phyloP scores from a whole-genome alignment of 1,284 basidiomycete genomes.

The Malassezia cuniculi region DNA sequence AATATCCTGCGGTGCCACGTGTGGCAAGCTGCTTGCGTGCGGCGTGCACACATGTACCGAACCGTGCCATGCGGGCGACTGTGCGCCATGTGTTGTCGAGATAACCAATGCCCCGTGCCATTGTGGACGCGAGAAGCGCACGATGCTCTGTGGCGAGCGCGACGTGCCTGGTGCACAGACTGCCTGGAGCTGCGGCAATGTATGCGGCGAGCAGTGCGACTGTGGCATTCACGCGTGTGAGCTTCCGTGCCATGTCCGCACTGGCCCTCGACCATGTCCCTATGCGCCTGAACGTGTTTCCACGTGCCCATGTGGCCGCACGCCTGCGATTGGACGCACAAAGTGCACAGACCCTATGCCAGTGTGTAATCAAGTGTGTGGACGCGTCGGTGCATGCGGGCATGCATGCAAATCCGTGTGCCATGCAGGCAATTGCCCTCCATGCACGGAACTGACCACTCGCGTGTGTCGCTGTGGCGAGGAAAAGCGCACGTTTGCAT shows the following conservation, averaged over 20 bases:
- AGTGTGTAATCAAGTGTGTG: slow-evolving; percentile 28
- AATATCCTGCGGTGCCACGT: slow-evolving; percentile 33
- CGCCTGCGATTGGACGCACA: slow-evolving; percentile 15
- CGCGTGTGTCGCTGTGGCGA: slow-evolving; percentile 43
- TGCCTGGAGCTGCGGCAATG: slow-evolving; percentile 23
- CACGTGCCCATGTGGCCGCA: slow-evolving; percentile 38
- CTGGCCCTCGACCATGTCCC: slow-evolving; percentile 22
- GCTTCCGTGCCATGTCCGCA: slow-evolving; percentile 27
- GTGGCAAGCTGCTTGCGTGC: slow-evolving; percentile 32
- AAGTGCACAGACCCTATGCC: slow-evolving; percentile 34
- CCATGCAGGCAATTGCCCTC: slow-evolving; percentile 35
- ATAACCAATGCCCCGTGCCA: slow-evolving; percentile 25
- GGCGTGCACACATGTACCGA: slow-evolving; percentile 26
- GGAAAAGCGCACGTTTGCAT: slow-evolving; percentile 24
- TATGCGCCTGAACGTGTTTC: slow-evolving; percentile 22
- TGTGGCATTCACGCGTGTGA: slow-evolving; percentile 35
- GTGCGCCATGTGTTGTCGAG: slow-evolving; percentile 23
- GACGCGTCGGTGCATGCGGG: slow-evolving; percentile 23
- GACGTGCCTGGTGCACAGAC: slow-evolving; percentile 4
- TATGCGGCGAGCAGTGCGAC: slow-evolving; percentile 24
- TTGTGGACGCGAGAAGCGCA: slow-evolving; percentile 29
- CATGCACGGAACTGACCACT: slow-evolving; percentile 25
- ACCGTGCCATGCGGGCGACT: slow-evolving; percentile 32
- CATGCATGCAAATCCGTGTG: slow-evolving; percentile 29
- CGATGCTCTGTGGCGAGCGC: slow-evolving; percentile 34